Evolutionary conservation across 805 yeast genomes (phyloP).

Genomic region (Hanseniaspora nectarophila): DNA sequence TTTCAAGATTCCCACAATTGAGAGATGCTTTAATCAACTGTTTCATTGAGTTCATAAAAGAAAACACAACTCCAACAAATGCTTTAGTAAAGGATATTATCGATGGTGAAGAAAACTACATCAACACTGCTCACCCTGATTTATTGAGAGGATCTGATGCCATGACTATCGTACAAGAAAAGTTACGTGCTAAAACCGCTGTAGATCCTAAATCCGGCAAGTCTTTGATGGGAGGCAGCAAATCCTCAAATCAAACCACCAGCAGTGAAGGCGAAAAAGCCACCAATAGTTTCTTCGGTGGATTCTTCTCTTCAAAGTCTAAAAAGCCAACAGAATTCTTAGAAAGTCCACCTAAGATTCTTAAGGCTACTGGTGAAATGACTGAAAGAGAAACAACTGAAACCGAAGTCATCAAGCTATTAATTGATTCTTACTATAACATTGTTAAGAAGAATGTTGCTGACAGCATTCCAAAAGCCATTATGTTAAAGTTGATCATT

Average conservation of each 20-base stretch:
- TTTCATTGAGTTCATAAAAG: conserved; percentile 69
- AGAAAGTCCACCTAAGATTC: conserved; percentile 95
- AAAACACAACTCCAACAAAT: conserved; percentile 72
- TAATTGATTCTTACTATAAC: conserved; percentile 79
- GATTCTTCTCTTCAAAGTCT: conserved; percentile 82
- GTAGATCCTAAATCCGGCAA: conserved; percentile 87
- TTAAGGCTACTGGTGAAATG: conserved; percentile 81
- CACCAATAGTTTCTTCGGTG: conserved; percentile 79
- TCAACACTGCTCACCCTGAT: conserved; percentile 96
- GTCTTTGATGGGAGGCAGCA: conserved; percentile 36
- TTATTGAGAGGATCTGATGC: conserved; percentile 90
- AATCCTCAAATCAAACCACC: conserved; percentile 26
- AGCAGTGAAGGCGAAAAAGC: conserved; percentile 31
- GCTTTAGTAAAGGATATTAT: conserved; percentile 75
- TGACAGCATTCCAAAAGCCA: conserved; percentile 88
- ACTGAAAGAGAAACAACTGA: conserved; percentile 93
- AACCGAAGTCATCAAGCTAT: conserved; percentile 88
- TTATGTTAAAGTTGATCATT: conserved; percentile 82
- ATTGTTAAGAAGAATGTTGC: conserved; percentile 90
- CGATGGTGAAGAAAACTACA: conserved; percentile 78
- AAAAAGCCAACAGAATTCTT: conserved; percentile 86
- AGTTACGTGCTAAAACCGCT: conserved; percentile 54
- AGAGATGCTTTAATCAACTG: conserved; percentile 74
- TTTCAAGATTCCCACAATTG: conserved; percentile 78
- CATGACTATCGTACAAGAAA: conserved; percentile 81